Conservation (phyloP, 495 filamentous ascomycete species). For the Aspergillus nidulans region DNA sequence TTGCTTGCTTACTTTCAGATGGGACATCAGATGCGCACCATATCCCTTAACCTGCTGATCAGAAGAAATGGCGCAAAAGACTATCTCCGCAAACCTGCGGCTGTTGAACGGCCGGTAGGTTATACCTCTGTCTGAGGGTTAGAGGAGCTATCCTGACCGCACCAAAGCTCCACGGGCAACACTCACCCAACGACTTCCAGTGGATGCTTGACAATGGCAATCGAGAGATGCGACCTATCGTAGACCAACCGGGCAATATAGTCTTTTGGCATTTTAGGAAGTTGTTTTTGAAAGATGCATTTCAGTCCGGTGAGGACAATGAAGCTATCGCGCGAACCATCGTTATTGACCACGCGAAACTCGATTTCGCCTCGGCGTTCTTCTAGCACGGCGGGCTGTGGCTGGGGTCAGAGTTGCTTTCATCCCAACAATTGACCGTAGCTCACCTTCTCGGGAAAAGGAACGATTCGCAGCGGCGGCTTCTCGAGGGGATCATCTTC, state of each 20-base stretch:
- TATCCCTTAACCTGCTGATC: conserved; percentile 99
- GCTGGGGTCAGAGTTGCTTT: conserved; percentile 1
- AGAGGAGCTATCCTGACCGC: conserved; percentile 17
- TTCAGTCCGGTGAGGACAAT: conserved; percentile 95
- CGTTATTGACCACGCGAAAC: conserved; percentile 97
- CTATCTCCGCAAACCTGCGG: conserved; percentile 93
- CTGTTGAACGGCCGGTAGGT: conserved; percentile 94
- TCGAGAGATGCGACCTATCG: conserved; percentile 91
- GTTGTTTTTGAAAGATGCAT: conserved; percentile 97
- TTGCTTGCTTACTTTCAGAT: conserved; percentile 69
- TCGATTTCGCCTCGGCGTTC: conserved; percentile 95
- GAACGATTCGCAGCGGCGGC: conserved; percentile 53
- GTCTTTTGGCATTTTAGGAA: conserved; percentile 98
- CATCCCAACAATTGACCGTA: background rate
- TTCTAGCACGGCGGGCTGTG: conserved; percentile 81
- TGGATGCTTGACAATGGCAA: conserved; percentile 96
- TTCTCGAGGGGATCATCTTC: conserved; percentile 34
- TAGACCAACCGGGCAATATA: conserved; percentile 97
- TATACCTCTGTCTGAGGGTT: conserved; percentile 61
- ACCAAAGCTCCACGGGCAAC: background rate
- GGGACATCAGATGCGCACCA: conserved; percentile 95
- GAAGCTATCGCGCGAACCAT: conserved; percentile 77
- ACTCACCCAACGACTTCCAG: conserved; percentile 81
- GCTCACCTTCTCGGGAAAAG: conserved; percentile 78
- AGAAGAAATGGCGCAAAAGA: conserved; percentile 96